phyloP scores from a whole-genome alignment of 2,329 filamentous ascomycete species.

The Apiospora saccharicola region DNA sequence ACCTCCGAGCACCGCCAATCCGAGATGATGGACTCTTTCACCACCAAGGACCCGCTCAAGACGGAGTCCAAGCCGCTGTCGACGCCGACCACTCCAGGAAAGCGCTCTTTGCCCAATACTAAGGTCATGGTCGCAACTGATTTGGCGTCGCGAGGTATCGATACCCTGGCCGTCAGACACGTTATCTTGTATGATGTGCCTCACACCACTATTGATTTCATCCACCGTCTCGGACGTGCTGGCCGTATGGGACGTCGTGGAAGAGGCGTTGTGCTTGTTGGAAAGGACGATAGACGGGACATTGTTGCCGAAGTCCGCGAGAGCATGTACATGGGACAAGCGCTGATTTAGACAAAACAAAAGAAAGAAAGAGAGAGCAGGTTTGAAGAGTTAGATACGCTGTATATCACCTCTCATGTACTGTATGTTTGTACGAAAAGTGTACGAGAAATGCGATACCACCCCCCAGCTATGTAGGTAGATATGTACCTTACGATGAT shows the following conservation, averaged over 20 bases:
- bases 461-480: background rate
- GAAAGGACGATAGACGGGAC: constrained; percentile 87
- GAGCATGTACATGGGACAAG: constrained; percentile 84
- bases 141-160: constrained; percentile 89
- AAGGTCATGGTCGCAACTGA: constrained; percentile 96
- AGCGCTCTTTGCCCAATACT: constrained; percentile 72
- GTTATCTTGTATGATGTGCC: constrained; percentile 98
- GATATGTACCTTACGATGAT: background rate
- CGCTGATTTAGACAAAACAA: constrained; percentile 64
- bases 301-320: constrained; percentile 91
- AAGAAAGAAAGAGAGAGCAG: background rate
- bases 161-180: constrained; percentile 88
- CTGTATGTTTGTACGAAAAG: constrained; percentile 11
- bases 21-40: constrained; percentile 81
- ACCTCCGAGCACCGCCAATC: constrained; percentile 79
- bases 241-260: constrained; percentile 93
- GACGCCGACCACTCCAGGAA: constrained; percentile 33
- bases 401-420: constrained; percentile 22
- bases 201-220: constrained; percentile 97
- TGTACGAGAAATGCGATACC: constrained; percentile 21
- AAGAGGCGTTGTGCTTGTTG: constrained; percentile 87
- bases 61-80: constrained; percentile 26
- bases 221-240: constrained; percentile 90
- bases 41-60: constrained; percentile 52
- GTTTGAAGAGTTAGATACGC: background rate